Conservation (phyloP, 2,329 filamentous ascomycete species). For the Pestalotiopsis sp. region DNA sequence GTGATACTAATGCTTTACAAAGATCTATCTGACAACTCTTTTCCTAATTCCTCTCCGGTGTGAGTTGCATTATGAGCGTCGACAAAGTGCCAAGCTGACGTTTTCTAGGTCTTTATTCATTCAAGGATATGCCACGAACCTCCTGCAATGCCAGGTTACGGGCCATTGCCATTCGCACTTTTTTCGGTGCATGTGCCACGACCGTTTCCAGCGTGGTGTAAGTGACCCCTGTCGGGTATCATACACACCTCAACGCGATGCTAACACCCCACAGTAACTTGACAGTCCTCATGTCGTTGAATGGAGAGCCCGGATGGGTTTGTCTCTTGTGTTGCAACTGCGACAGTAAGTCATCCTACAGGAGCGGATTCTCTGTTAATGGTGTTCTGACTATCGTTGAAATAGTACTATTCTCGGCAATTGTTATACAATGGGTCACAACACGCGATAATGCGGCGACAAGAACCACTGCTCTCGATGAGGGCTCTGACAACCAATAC, state of each 20-base stretch:
- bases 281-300: conserved; percentile 56
- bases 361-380: not conserved
- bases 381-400: not conserved
- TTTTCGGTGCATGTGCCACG: conserved; percentile 59
- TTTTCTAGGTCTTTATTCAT: conserved; percentile 53
- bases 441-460: conserved; percentile 43
- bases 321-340: conserved; percentile 67
- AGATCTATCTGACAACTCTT: conserved; percentile 61
- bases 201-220: conserved; percentile 60
- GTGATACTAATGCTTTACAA: not conserved
- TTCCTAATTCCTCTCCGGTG: conserved; percentile 62
- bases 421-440: conserved; percentile 64
- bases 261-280: conserved; percentile 48
- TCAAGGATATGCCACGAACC: conserved; percentile 46
- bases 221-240: conserved; percentile 19
- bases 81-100: not conserved
- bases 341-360: conserved; percentile 50
- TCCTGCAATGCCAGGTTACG: conserved; percentile 45
- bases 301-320: conserved; percentile 66
- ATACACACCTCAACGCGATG: no score
- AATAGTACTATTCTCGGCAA: conserved; percentile 58
- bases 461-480: not conserved
- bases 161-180: conserved; percentile 57
- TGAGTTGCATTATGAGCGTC: conserved; percentile 30
- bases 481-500: not conserved